Conservation (phyloP, 2,329 filamentous ascomycete species). For the Sporothrix dimorphospora region DNA sequence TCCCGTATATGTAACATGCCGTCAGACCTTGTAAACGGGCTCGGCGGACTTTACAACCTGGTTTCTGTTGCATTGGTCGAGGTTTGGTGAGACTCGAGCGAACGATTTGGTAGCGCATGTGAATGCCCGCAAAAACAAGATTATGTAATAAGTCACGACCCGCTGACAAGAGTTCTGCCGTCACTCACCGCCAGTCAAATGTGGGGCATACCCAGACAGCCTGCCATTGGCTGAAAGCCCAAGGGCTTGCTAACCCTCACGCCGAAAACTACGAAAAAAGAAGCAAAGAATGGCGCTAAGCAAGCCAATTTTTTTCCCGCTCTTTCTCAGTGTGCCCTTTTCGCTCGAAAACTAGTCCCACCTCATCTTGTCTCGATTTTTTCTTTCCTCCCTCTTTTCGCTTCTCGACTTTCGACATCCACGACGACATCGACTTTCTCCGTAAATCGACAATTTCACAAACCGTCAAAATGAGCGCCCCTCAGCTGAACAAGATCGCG, state of each 20-base stretch:
- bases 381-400: not conserved
- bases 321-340: conserved; percentile 4
- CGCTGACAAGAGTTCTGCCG: conserved; percentile 2
- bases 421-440: conserved; percentile 4
- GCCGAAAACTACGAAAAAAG: conserved; percentile 22
- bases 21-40: not conserved
- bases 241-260: conserved; percentile 29
- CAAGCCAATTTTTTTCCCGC: conserved; percentile 27
- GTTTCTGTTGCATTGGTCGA: not conserved
- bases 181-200: not conserved
- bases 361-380: conserved; percentile 6
- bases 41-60: not conserved
- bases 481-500: conserved; percentile 96
- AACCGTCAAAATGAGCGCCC: conserved; percentile 54
- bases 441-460: conserved; percentile 25
- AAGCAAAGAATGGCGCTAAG: conserved; percentile 2
- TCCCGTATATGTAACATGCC: not conserved
- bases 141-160: not conserved
- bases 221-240: not conserved
- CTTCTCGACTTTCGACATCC: not conserved
- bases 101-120: not conserved
- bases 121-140: not conserved
- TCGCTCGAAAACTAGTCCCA: conserved; percentile 20
- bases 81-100: not conserved
- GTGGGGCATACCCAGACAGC: not conserved